Evolutionary conservation across 2,329 filamentous ascomycete genomes (phyloP).

Genomic region (Beauveria scarabaeidicola): DNA sequence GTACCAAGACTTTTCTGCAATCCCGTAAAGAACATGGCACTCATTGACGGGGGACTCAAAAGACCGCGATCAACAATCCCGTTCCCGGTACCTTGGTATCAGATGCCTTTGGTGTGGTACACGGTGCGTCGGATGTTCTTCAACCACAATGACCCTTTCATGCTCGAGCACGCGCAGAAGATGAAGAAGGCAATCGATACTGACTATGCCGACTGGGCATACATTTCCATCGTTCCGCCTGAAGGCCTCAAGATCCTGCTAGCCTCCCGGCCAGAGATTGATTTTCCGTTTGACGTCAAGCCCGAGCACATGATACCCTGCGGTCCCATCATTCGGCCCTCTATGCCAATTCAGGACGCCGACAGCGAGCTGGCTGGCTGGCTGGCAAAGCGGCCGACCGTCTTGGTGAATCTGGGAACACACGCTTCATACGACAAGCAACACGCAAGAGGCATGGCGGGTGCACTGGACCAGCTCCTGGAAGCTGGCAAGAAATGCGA

Average conservation of each 20-base stretch:
- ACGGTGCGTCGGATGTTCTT: slow-evolving; percentile 5
- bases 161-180: background rate
- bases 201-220: slow-evolving; percentile 5
- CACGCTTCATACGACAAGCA: slow-evolving; percentile 20
- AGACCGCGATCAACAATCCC: slow-evolving; percentile 3
- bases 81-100: slow-evolving; percentile 1
- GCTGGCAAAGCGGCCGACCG: slow-evolving; percentile 32
- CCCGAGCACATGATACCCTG: slow-evolving; percentile 20
- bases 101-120: slow-evolving; percentile 4
- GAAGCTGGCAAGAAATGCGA: background rate
- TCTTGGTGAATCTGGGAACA: slow-evolving; percentile 41
- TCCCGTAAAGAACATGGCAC: background rate
- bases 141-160: background rate
- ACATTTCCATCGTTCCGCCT: slow-evolving; percentile 3
- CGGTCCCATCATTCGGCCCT: slow-evolving; percentile 37
- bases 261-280: slow-evolving; percentile 14
- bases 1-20: background rate
- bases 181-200: slow-evolving; percentile 2
- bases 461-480: slow-evolving; percentile 15
- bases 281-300: slow-evolving; percentile 29
- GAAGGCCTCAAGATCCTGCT: background rate
- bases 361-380: slow-evolving; percentile 35
- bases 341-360: slow-evolving; percentile 25
- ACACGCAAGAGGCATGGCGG: slow-evolving; percentile 20
- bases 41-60: background rate